Evolutionary conservation across 441 rosid species (phyloP).

Genomic region (Euphorbia schlechtendalii): DNA sequence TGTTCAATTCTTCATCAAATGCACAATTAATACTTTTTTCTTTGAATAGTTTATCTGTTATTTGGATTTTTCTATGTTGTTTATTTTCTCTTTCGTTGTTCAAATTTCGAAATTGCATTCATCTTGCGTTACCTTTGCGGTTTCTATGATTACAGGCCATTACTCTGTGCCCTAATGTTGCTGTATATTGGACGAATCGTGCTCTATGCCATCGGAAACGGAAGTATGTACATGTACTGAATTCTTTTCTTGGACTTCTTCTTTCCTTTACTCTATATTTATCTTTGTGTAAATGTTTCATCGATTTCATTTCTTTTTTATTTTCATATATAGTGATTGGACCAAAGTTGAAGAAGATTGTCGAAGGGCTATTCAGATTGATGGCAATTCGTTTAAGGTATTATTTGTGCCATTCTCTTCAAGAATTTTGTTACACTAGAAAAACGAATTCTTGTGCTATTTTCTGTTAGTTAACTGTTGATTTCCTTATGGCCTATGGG

Average conservation of each 20-base stretch:
- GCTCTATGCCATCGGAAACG: conserved; percentile 80
- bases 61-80: background rate
- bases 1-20: background rate
- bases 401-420: background rate
- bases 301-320: conserved; percentile 5
- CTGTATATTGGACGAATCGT: conserved; percentile 88
- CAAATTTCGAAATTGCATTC: background rate
- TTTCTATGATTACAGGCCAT: conserved; percentile 48
- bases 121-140: background rate
- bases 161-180: conserved; percentile 70
- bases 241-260: background rate
- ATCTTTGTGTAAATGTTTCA: background rate
- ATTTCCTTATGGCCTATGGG: background rate
- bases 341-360: conserved; percentile 74
- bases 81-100: background rate
- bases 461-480: background rate
- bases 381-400: conserved; percentile 70
- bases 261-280: background rate
- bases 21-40: background rate
- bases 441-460: background rate
- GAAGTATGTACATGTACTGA: conserved; percentile 48
- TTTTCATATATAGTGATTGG: conserved; percentile 58
- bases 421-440: background rate
- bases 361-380: conserved; percentile 64
- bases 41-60: background rate